phyloP scores from a whole-genome alignment of 495 filamentous ascomycete species.

The Daldinia grandis region DNA sequence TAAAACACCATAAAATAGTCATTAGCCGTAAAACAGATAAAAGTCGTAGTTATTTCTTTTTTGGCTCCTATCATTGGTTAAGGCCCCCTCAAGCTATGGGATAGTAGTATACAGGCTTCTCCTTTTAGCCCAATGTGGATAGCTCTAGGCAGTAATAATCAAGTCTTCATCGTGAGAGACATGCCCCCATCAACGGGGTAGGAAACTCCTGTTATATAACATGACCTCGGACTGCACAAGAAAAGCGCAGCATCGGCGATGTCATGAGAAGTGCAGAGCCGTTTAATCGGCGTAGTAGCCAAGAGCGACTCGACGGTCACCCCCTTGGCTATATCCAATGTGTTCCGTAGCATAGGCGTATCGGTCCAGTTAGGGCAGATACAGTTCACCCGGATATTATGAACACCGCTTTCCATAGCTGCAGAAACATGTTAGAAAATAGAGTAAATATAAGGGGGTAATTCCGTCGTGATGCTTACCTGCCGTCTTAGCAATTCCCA shows the following conservation, averaged over 20 bases:
- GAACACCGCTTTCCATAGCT: constrained; percentile 47
- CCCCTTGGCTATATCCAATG: not conserved
- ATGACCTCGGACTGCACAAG: constrained; percentile 52
- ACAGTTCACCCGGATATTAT: constrained; percentile 55
- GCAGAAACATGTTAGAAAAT: not conserved
- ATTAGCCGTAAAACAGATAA: no score
- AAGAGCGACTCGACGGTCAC: constrained; percentile 11
- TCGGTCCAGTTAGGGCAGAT: constrained; percentile 55
- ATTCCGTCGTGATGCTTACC: constrained; percentile 32
- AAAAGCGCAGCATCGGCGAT: constrained; percentile 56
- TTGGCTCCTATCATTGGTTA: no score
- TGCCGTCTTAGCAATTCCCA: constrained; percentile 57
- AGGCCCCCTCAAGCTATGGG: no score
- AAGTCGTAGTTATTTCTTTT: no score
- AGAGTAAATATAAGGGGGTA: not conserved
- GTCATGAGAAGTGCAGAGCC: constrained; percentile 52
- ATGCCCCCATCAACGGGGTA: constrained; percentile 45
- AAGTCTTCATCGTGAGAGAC: not conserved
- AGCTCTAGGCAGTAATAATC: not conserved
- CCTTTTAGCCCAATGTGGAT: not conserved
- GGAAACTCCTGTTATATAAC: constrained; percentile 47
- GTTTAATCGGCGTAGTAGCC: constrained; percentile 44
- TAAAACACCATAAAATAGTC: no score
- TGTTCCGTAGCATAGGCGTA: constrained; percentile 50
- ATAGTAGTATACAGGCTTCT: no score